Conservation (phyloP, 306 rosid genomes). For the Sindora glabra region DNA sequence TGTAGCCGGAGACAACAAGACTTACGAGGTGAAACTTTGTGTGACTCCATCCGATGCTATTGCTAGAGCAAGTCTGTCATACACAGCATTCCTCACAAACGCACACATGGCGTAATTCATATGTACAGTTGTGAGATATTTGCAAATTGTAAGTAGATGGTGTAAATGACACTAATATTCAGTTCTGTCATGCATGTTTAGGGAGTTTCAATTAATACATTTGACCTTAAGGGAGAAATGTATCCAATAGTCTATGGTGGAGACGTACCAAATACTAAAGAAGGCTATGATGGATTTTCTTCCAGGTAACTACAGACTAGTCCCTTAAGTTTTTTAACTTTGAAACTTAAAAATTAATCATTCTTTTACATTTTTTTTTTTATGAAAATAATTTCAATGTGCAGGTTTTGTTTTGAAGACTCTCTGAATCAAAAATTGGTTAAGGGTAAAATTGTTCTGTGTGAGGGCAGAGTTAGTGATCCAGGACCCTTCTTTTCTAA, state of each 20-base stretch:
- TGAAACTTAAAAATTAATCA: too few relatives aligned
- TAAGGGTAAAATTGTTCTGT: conserved; percentile 16
- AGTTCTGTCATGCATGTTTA: background rate
- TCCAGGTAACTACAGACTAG: background rate
- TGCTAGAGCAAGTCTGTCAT: background rate
- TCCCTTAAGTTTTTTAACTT: too few relatives aligned
- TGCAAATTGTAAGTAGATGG: too few relatives aligned
- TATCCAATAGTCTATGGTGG: background rate
- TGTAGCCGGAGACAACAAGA: conserved; percentile 21
- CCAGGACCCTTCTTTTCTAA: background rate
- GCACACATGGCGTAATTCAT: too few relatives aligned
- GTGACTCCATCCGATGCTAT: background rate
- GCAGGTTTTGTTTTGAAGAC: background rate
- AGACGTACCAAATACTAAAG: background rate
- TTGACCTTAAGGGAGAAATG: background rate
- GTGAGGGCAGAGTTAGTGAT: background rate
- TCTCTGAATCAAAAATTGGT: background rate
- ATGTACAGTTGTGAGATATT: too few relatives aligned
- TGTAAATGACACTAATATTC: background rate
- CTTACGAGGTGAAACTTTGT: conserved; percentile 15
- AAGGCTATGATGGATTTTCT: background rate
- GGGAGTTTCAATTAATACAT: conserved; percentile 10
- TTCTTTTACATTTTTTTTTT: background rate
- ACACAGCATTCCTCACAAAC: too few relatives aligned
- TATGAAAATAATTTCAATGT: background rate